A percentile compares a stretch with the other conserved stretches of the same genome.
phyloP scores from a whole-genome alignment of 257 asterid genomes.

The Penstemon newberryi region DNA sequence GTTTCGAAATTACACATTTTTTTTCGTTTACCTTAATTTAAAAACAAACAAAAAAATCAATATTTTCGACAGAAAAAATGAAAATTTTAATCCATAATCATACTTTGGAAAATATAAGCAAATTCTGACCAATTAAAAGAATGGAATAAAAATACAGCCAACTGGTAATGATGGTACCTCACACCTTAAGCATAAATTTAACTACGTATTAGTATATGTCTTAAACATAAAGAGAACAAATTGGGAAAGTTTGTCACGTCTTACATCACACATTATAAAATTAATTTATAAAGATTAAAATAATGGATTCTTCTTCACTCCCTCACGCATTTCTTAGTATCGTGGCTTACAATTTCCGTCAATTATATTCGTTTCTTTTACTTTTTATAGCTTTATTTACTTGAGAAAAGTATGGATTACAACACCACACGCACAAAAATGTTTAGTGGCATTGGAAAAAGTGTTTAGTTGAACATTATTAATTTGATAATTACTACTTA shows the following conservation, averaged over 20 bases:
- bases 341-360: conserved; percentile 29
- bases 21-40: no score
- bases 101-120: conserved; percentile 23
- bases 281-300: conserved; percentile 14
- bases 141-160: conserved; percentile 27
- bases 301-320: conserved; percentile 27
- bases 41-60: no score
- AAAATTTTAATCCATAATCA: not conserved
- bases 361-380: not conserved
- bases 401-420: conserved; percentile 39
- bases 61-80: no score
- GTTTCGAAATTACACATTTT: no score
- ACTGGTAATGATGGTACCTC: conserved; percentile 21
- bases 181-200: not conserved
- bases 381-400: not conserved
- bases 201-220: conserved; percentile 10
- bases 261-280: conserved; percentile 34
- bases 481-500: conserved; percentile 4
- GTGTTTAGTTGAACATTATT: conserved; percentile 20
- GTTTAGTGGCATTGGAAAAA: conserved; percentile 29
- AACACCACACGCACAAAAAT: conserved; percentile 40
- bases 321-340: conserved; percentile 31
- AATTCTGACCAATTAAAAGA: conserved; percentile 24
- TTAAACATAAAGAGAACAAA: conserved; percentile 21
- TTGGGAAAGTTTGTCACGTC: conserved; percentile 27